Evolutionary conservation across 495 filamentous ascomycete species (phyloP), one percentile per base, ranked within the genome.

Genomic region (Neurospora sp.): DNA sequence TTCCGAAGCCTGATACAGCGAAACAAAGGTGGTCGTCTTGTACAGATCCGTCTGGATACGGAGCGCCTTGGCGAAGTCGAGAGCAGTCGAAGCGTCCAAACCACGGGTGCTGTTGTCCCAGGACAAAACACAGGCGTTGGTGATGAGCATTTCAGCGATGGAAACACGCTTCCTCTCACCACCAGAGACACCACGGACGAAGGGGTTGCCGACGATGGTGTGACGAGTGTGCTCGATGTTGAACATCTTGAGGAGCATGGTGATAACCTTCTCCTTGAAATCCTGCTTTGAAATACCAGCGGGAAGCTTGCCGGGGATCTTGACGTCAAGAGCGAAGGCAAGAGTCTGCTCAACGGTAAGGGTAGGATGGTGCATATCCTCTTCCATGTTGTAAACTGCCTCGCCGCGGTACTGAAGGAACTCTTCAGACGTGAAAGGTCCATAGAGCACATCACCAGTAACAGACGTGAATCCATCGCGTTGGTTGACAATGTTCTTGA

Each of bases 101-200:
- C 94, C 94, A 68, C 94, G 89, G 3, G 93, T 95, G 68, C 86
- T 89, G 82, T 97, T 96, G 78, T 96, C 94, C 92, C 92, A 96
- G 3, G 88, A 91, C 44, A 89, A 83, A 35, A 97, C 85, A 47
- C 89, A 89, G 9, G 89, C 90, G 69, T 91, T 90, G 3, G 91
- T 92, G 68, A 91, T 85, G 84, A 95, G 89, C 83, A 88, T 86
- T 77, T 90, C 88, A 35, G 90, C 89, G 70, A 92, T 91, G n/a
- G 86, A 89, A 27, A 92, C 89, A 70, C 93, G 89, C 80, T 94
- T 94, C 38, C 92, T 85, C 78, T 97, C 94, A 27, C 94, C 94
- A 53, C 94, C 94, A 35, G 90, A 93, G n/a, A 96, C 87, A 74
- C 94, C 94, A 18, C 93, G 91, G 69, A 95, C 86, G 76, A 92